These are phyloP conservation scores for Periconia macrospinosa DNA, from an alignment of 2,329 filamentous ascomycete genomes.

Conservation along the genomic window DNA sequence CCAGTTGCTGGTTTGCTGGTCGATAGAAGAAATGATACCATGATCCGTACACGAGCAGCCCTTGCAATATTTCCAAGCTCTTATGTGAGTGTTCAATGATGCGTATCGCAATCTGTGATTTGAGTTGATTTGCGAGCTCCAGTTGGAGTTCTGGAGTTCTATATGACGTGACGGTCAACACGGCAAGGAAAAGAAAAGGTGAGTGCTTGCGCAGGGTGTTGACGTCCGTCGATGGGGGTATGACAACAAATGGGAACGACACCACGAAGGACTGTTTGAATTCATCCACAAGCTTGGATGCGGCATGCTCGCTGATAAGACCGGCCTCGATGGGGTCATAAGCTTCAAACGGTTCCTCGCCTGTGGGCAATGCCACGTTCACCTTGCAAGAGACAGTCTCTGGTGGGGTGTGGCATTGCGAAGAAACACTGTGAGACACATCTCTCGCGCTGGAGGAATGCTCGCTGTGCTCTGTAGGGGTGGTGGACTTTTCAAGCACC, in stretches of 20 bases:
- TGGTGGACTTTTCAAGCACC: background rate
- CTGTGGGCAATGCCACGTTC: background rate
- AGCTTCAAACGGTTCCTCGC: slow-evolving; percentile 1
- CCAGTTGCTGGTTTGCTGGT: slow-evolving; percentile 32
- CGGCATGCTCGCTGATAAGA: slow-evolving; percentile 11
- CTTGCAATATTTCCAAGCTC: slow-evolving; percentile 46
- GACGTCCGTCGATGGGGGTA: slow-evolving; percentile 10
- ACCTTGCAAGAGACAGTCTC: background rate
- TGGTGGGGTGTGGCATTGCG: background rate
- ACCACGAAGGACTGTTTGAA: slow-evolving; percentile 16
- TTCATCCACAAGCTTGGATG: slow-evolving; percentile 14
- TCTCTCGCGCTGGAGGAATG: background rate
- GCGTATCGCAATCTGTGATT: slow-evolving; percentile 29
- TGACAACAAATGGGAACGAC: slow-evolving; percentile 28
- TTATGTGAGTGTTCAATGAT: slow-evolving; percentile 36
- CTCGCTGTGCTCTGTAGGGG: background rate
- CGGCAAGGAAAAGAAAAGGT: slow-evolving; percentile 41
- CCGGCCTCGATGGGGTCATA: slow-evolving; percentile 25
- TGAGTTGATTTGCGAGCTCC: slow-evolving; percentile 29
- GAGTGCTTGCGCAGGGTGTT: slow-evolving; percentile 19
- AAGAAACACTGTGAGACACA: background rate
- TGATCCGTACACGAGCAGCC: slow-evolving; percentile 40
- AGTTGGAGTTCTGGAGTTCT: slow-evolving; percentile 24
- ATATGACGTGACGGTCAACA: slow-evolving; percentile 32
- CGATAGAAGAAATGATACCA: slow-evolving; percentile 42